Percentiles rank a stretch among this genome's conserved stretches.
These are phyloP conservation scores for Iberis pinnata DNA, from an alignment of 345 rosid species.

Conservation along the genomic window DNA sequence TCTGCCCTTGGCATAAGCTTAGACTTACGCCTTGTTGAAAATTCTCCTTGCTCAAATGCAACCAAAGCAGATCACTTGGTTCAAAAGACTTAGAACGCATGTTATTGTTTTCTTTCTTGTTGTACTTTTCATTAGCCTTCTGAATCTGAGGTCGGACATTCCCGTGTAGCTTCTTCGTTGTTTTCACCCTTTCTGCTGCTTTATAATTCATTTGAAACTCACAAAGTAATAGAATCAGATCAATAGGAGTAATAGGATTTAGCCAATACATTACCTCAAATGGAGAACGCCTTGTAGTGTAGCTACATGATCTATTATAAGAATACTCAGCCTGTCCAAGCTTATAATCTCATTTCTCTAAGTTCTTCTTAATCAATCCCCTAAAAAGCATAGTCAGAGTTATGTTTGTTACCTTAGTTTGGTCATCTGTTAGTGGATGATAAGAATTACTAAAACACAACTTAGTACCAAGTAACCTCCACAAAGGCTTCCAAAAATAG, in stretches of 20 bases:
- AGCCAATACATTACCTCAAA: background rate
- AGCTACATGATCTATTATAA: background rate
- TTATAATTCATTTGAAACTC: too few species aligned
- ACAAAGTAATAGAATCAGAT: background rate
- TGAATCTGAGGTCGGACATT: background rate
- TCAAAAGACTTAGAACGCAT: background rate
- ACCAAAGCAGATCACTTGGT: background rate
- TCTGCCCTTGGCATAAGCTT: background rate
- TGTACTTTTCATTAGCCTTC: background rate
- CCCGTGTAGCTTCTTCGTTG: background rate
- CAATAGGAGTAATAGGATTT: background rate
- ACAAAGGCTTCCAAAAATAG: too few species aligned
- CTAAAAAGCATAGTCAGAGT: background rate
- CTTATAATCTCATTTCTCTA: background rate
- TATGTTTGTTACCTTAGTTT: too few species aligned
- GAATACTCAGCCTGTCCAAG: background rate
- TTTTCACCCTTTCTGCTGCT: background rate
- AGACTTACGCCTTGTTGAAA: background rate
- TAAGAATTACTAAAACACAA: too few species aligned
- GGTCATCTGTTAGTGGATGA: too few species aligned
- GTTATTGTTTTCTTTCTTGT: background rate
- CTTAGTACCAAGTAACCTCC: too few species aligned
- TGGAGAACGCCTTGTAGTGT: background rate
- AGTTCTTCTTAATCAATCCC: background rate
- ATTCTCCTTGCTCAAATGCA: background rate